Evolutionary conservation across 2,329 filamentous ascomycete genomes (phyloP).

Genomic region (Macrophomina pseudophaseolina): DNA sequence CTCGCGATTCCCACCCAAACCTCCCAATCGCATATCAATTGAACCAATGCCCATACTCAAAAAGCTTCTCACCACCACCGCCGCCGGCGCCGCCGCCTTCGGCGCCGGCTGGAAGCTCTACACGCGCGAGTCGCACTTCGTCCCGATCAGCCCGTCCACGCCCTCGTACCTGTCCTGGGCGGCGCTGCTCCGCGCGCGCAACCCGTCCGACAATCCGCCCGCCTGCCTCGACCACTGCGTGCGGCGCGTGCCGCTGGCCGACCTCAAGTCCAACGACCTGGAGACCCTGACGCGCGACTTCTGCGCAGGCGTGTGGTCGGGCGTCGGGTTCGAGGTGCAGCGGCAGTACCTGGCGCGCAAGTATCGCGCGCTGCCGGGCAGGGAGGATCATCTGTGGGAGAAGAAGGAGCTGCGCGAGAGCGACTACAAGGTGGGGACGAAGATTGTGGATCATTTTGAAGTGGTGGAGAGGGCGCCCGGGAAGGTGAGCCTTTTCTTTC

Average conservation of each 20-base stretch:
- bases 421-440: slow-evolving; percentile 42
- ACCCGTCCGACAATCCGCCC: slow-evolving; percentile 42
- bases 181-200: slow-evolving; percentile 35
- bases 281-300: slow-evolving; percentile 42
- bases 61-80: slow-evolving; percentile 15
- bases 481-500: slow-evolving; percentile 36
- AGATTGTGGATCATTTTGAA: slow-evolving; percentile 49
- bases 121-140: slow-evolving; percentile 43
- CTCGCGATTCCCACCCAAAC: neutral
- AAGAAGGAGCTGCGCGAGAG: slow-evolving; percentile 39
- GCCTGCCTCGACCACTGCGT: slow-evolving; percentile 45
- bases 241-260: slow-evolving; percentile 41
- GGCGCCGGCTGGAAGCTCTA: slow-evolving; percentile 42
- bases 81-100: neutral
- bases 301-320: slow-evolving; percentile 45
- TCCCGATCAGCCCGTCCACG: slow-evolving; percentile 36
- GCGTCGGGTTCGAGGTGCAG: slow-evolving; percentile 44
- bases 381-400: slow-evolving; percentile 43
- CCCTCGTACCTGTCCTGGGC: slow-evolving; percentile 35
- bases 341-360: slow-evolving; percentile 42
- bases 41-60: slow-evolving; percentile 24
- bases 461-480: slow-evolving; percentile 43
- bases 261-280: slow-evolving; percentile 40
- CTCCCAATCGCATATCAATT: neutral
- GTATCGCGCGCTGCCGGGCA: slow-evolving; percentile 39